Evolutionary conservation across 116 monocot genomes (phyloP).

Genomic region (Iris pallida): DNA sequence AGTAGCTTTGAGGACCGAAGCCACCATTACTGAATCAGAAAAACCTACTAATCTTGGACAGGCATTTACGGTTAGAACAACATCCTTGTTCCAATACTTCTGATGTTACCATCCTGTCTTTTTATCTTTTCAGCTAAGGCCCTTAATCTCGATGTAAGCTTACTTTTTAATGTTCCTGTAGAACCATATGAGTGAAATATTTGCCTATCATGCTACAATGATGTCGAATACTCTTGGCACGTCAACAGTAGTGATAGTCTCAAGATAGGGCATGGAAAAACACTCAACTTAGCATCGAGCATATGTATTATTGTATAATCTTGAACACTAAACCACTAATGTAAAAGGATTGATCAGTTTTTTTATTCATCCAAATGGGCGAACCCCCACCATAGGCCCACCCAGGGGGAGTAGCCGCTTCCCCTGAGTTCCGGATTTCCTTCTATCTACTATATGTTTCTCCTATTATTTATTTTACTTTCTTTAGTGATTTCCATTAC

Average conservation of each 20-base stretch:
- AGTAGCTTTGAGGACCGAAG: constrained; percentile 92
- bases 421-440: too few species aligned
- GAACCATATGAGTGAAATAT: constrained; percentile 97
- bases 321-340: too few species aligned
- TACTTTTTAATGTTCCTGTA: constrained; percentile 22
- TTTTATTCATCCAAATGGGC: too few species aligned
- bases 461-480: too few species aligned
- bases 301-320: too few species aligned
- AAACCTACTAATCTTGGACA: constrained; percentile 76
- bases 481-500: too few species aligned
- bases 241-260: constrained; percentile 85
- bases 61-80: constrained; percentile 73
- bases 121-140: not conserved
- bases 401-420: too few species aligned
- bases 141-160: not conserved
- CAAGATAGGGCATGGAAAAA: too few species aligned
- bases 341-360: too few species aligned
- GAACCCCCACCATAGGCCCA: too few species aligned
- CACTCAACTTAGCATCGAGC: too few species aligned
- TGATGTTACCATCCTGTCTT: not conserved
- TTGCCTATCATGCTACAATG: constrained; percentile 95
- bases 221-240: constrained; percentile 96
- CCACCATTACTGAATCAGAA: constrained; percentile 59
- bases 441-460: too few species aligned
- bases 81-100: not conserved